phyloP scores from a whole-genome alignment of 768 basidiomycete species.

The Pleurotus cornucopiae region DNA sequence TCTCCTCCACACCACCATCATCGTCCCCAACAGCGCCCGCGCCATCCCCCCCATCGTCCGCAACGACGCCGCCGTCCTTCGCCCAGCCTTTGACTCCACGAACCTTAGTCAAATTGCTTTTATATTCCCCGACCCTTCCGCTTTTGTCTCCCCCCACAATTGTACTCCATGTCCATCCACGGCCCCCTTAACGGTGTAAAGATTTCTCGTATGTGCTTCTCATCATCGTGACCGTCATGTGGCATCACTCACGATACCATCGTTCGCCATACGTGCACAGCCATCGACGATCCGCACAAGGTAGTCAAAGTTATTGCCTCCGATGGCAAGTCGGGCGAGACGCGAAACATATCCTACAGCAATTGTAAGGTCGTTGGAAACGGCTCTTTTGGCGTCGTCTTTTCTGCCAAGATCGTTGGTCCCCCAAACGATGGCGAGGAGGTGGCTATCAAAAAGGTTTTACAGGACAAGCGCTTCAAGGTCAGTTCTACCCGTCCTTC shows the following conservation, averaged over 20 bases:
- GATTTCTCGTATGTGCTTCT: slow-evolving; percentile 66
- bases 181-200: slow-evolving; percentile 86
- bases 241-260: background rate
- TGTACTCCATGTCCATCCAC: slow-evolving; percentile 56
- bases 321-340: slow-evolving; percentile 90
- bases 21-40: slow-evolving; percentile 9
- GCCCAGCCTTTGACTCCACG: too few species aligned
- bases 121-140: slow-evolving; percentile 33
- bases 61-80: too few species aligned
- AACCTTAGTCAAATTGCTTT: slow-evolving; percentile 18
- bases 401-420: slow-evolving; percentile 84
- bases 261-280: slow-evolving; percentile 29
- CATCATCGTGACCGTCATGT: background rate
- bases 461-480: slow-evolving; percentile 99
- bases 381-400: slow-evolving; percentile 98
- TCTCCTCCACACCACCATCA: background rate
- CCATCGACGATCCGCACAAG: slow-evolving; percentile 94
- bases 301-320: slow-evolving; percentile 93
- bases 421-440: slow-evolving; percentile 67
- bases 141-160: background rate
- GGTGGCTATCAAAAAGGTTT: slow-evolving; percentile 99
- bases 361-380: slow-evolving; percentile 99
- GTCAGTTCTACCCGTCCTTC: slow-evolving; percentile 37
- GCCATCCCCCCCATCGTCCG: background rate
- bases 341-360: slow-evolving; percentile 87